Evolutionary conservation across 2,329 filamentous ascomycete genomes (phyloP).

Genomic region (Raffaelea ambrosiae): DNA sequence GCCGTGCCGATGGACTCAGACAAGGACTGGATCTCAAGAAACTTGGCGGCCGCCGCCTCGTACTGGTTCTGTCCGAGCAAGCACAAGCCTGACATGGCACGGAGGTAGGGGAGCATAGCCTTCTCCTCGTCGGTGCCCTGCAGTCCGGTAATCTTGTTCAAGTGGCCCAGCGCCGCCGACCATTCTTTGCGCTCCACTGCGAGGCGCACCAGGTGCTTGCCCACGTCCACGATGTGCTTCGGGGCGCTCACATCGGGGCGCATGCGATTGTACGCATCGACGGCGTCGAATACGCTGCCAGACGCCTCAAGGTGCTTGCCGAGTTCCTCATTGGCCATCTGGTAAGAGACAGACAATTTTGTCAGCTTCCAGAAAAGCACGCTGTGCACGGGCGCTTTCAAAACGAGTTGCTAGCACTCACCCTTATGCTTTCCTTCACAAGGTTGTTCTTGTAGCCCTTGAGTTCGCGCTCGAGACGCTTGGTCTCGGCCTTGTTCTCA

Average conservation of each 20-base stretch:
- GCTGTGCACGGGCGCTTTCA: too few species aligned
- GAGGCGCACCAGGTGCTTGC: conserved; percentile 68
- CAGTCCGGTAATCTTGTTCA: conserved; percentile 54
- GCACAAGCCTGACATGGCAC: conserved; percentile 42
- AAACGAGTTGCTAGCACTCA: too few species aligned
- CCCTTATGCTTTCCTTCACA: conserved; percentile 92
- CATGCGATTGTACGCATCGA: conserved; percentile 78
- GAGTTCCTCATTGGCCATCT: conserved; percentile 94
- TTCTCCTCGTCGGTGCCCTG: conserved; percentile 37
- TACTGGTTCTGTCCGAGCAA: conserved; percentile 38
- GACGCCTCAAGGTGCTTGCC: conserved; percentile 74
- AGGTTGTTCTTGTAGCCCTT: conserved; percentile 94
- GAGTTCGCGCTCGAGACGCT: conserved; percentile 73
- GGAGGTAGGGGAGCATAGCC: conserved; percentile 40
- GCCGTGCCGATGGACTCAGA: conserved; percentile 40
- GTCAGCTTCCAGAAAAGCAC: background rate
- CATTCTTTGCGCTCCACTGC: conserved; percentile 72
- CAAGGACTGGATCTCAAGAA: conserved; percentile 55
- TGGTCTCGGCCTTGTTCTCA: conserved; percentile 59
- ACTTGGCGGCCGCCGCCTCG: conserved; percentile 59
- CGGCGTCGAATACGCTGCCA: conserved; percentile 64
- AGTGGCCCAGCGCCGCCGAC: conserved; percentile 52
- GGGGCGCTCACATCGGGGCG: conserved; percentile 79
- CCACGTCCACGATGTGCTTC: conserved; percentile 76
- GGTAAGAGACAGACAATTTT: background rate